phyloP scores from a whole-genome alignment of 176 grass and related monocot species.

The Lolium perenne region DNA sequence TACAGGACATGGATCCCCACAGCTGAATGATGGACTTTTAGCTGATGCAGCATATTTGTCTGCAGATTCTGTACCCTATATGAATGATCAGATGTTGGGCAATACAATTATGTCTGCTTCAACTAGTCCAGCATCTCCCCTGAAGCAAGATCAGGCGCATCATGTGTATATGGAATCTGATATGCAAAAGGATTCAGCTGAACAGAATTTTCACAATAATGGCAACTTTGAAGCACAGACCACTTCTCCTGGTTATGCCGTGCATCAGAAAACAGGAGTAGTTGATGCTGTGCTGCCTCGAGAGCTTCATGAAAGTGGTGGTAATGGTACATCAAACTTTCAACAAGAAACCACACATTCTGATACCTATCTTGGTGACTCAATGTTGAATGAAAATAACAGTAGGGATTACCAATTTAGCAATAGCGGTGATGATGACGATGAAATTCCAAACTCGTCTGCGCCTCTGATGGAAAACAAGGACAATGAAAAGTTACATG shows the following conservation, averaged over 20 bases:
- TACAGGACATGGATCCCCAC: conserved; percentile 49
- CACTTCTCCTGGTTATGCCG: conserved; percentile 39
- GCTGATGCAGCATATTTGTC: conserved; percentile 48
- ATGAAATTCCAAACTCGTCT: conserved; percentile 48
- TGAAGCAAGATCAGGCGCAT: conserved; percentile 50
- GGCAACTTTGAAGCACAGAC: conserved; percentile 44
- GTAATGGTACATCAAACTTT: conserved; percentile 51
- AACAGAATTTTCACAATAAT: conserved; percentile 44
- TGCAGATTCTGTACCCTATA: conserved; percentile 44
- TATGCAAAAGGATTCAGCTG: conserved; percentile 43
- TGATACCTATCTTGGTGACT: conserved; percentile 53
- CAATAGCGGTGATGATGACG: conserved; percentile 48
- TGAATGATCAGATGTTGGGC: conserved; percentile 57
- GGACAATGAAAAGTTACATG: conserved; percentile 25
- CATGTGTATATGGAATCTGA: conserved; percentile 38
- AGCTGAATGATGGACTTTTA: conserved; percentile 51
- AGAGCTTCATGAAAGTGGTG: conserved; percentile 51
- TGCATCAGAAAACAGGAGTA: conserved; percentile 45
- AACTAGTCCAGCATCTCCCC: conserved; percentile 39
- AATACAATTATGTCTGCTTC: conserved; percentile 49
- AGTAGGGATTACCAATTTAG: conserved; percentile 51
- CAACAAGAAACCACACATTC: conserved; percentile 51
- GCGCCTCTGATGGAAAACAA: conserved; percentile 43
- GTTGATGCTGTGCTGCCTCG: conserved; percentile 30
- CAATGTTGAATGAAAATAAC: conserved; percentile 59